Evolutionary conservation across 2,329 filamentous ascomycete species (phyloP).

Genomic region (Fusarium sp.): DNA sequence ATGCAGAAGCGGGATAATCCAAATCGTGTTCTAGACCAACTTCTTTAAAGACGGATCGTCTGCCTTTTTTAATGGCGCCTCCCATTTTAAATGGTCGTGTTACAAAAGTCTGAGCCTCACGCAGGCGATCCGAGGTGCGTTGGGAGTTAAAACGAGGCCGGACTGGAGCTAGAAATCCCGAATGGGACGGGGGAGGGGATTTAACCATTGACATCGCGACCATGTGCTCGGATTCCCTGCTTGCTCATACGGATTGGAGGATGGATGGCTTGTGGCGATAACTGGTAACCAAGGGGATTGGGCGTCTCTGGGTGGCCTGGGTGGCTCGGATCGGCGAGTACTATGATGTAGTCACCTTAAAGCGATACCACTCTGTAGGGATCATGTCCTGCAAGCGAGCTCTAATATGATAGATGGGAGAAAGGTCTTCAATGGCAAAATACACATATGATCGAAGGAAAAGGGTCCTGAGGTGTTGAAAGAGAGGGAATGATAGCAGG

Average conservation of each 20-base stretch:
- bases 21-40: conserved; percentile 54
- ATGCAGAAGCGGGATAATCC: conserved; percentile 32
- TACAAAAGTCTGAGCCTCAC: conserved; percentile 54
- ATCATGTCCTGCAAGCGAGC: conserved; percentile 35
- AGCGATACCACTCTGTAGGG: conserved; percentile 35
- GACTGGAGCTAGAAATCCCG: conserved; percentile 32
- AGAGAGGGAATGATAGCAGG: neutral
- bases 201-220: conserved; percentile 34
- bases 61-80: conserved; percentile 57
- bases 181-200: conserved; percentile 28
- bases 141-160: conserved; percentile 61
- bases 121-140: conserved; percentile 59
- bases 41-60: conserved; percentile 62
- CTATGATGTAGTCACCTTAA: conserved; percentile 41
- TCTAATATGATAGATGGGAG: conserved; percentile 11
- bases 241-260: conserved; percentile 12
- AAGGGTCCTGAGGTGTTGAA: neutral
- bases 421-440: neutral
- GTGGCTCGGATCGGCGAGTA: conserved; percentile 36
- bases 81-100: conserved; percentile 52
- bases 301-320: conserved; percentile 20
- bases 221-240: neutral
- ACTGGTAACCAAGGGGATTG: conserved; percentile 4
- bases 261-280: conserved; percentile 32
- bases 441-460: conserved; percentile 6